Conservation (phyloP, 768 basidiomycete species). For the Leccinum sublutescens region DNA sequence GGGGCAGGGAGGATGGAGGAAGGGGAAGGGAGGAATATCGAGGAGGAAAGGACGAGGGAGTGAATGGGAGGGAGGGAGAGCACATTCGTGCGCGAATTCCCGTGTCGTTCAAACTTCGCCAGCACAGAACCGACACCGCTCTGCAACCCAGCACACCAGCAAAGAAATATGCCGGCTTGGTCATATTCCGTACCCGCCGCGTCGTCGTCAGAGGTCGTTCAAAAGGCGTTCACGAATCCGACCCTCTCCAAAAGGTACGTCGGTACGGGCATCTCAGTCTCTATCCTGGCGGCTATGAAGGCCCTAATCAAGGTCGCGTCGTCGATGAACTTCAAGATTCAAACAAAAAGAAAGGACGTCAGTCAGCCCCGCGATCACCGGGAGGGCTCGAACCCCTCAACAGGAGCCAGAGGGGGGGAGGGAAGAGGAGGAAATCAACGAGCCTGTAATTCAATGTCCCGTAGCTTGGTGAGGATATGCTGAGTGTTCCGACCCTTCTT, state of each 20-base stretch:
- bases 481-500: constrained; percentile 27
- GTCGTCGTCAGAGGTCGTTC: background rate
- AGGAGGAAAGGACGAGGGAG: background rate
- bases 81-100: background rate
- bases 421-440: constrained; percentile 1
- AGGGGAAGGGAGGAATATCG: no score
- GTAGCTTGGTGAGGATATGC: constrained; percentile 29
- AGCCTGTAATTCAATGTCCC: constrained; percentile 28
- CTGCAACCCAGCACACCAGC: background rate
- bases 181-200: background rate
- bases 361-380: background rate
- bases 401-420: background rate
- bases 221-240: background rate
- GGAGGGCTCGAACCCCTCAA: background rate
- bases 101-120: background rate
- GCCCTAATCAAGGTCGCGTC: background rate
- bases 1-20: background rate
- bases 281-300: background rate
- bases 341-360: background rate
- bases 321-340: background rate
- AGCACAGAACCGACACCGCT: background rate
- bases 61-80: background rate
- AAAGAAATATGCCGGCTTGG: background rate
- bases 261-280: background rate
- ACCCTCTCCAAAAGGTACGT: background rate